These are phyloP conservation scores for Ambrosiella cleistominuta DNA, from an alignment of 2,329 filamentous ascomycete species.

Conservation along the genomic window DNA sequence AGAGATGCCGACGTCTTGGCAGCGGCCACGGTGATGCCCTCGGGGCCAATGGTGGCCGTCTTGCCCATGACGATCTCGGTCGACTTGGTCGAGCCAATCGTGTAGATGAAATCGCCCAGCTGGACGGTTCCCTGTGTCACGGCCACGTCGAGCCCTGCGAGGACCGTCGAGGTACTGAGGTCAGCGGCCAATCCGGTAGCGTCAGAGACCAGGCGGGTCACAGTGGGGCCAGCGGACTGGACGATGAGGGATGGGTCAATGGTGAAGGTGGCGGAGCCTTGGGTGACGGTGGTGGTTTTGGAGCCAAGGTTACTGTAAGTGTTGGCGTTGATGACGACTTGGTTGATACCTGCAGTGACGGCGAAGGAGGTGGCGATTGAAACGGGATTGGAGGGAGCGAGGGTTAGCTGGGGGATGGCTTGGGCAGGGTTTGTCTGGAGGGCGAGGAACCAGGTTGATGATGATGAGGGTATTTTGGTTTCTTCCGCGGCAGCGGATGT, in stretches of 20 bases:
- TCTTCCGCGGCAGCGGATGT: background rate
- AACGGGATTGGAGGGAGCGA: background rate
- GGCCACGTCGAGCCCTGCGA: constrained; percentile 25
- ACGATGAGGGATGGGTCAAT: constrained; percentile 25
- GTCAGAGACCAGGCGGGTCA: constrained; percentile 25
- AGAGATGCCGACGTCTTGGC: constrained; percentile 21
- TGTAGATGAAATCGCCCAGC: constrained; percentile 27
- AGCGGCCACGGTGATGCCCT: constrained; percentile 20
- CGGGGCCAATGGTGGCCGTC: constrained; percentile 21
- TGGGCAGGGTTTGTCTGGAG: background rate
- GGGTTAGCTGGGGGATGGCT: background rate
- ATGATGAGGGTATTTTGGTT: constrained; percentile 10
- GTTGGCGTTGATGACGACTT: constrained; percentile 30
- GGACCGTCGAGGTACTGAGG: constrained; percentile 21
- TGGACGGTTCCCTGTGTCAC: constrained; percentile 25
- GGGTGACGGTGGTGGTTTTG: constrained; percentile 25
- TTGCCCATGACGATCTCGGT: constrained; percentile 19
- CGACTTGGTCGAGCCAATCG: constrained; percentile 23
- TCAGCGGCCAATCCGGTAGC: constrained; percentile 19
- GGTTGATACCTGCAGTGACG: constrained; percentile 26
- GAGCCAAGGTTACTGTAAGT: constrained; percentile 26
- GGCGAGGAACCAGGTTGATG: background rate
- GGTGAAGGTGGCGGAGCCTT: constrained; percentile 27
- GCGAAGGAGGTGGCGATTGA: constrained; percentile 18
- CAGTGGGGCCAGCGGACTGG: constrained; percentile 18